Evolutionary conservation across 495 filamentous ascomycete genomes (phyloP), one percentile per base, ranked within the genome.

Genomic region (Friedmanniomyces endolithicus): DNA sequence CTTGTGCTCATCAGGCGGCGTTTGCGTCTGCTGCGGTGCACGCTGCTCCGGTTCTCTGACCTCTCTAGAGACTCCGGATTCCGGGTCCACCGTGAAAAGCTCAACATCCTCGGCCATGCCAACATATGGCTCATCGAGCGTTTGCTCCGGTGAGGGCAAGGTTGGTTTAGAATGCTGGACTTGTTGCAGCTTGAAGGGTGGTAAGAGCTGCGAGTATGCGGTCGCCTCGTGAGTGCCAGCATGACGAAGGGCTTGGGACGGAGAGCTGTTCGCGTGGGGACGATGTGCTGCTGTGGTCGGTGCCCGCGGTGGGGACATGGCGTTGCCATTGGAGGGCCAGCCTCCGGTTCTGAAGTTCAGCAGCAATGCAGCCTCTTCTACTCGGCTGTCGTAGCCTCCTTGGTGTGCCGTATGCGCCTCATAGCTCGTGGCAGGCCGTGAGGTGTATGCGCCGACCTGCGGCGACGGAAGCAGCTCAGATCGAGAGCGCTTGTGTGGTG

Each of bases 401-500:
- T 56, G 44, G 59, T 68, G 61, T 63, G 60, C 9, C 52, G 60
- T 65, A 53, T 52, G 49, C 2, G 43, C 16, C 23, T 55, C 62
- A 56, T 75, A 71, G 59, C 74, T 74, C 24, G 74, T 72, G 31
- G 65, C 65, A 9, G 75, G 71, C 54, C 71, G 68, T 43, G 71
- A 64, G 22, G 59, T 62, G 20, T 65, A 61, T 20, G 63, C 67
- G 49, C 61, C 54, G 44, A 67, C 68, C 39, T 71, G 68, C 24
- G 78, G 74, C 44, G 79, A 80, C 20, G 70, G 63, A 50, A 77
- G 63, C 57, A 75, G 71, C 56, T 81, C 80, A 25, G 81, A 82
- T 48, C 78, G 74, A 23, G 77, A 71, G 27, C 81, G 75, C 61
- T 84, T 84, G n/a, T 75, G 65, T 7, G 79, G 79, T 23, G 76